Percentiles rank a stretch among this genome's conserved stretches.
phyloP scores from a whole-genome alignment of 805 yeast species.

The Komagataella phaffii region DNA sequence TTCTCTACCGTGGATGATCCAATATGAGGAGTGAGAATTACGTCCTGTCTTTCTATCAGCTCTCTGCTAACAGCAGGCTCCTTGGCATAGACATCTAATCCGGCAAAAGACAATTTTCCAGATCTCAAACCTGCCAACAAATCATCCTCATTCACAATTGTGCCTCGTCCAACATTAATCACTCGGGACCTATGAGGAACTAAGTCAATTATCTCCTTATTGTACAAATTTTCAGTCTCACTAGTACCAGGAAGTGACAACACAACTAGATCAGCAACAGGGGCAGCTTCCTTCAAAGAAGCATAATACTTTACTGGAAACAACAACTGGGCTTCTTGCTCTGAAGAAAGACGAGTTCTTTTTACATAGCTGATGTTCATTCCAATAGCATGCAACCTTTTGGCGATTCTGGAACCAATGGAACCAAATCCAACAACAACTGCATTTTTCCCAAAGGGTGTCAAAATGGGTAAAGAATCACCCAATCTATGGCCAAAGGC shows the following conservation, averaged over 20 bases:
- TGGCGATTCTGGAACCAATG: constrained; percentile 56
- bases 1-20: constrained; percentile 56
- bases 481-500: constrained; percentile 31
- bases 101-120: constrained; percentile 53
- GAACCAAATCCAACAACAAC: constrained; percentile 66
- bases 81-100: constrained; percentile 56
- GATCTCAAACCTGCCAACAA: constrained; percentile 42
- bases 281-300: constrained; percentile 26
- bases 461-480: constrained; percentile 25
- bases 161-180: constrained; percentile 68
- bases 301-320: constrained; percentile 30
- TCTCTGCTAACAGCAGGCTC: constrained; percentile 46
- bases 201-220: constrained; percentile 27
- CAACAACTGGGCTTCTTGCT: constrained; percentile 19
- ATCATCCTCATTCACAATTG: constrained; percentile 54
- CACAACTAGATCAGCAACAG: constrained; percentile 40
- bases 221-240: constrained; percentile 41
- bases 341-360: constrained; percentile 28
- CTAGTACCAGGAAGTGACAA: constrained; percentile 55
- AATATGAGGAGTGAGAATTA: constrained; percentile 55
- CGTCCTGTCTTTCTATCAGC: constrained; percentile 44
- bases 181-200: constrained; percentile 44
- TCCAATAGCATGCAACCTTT: constrained; percentile 41
- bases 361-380: constrained; percentile 54
- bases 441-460: constrained; percentile 45